Base-by-base conservation (phyloP, 2,329 filamentous ascomycete species). In the Dendrostoma leiphaemia region DNA sequence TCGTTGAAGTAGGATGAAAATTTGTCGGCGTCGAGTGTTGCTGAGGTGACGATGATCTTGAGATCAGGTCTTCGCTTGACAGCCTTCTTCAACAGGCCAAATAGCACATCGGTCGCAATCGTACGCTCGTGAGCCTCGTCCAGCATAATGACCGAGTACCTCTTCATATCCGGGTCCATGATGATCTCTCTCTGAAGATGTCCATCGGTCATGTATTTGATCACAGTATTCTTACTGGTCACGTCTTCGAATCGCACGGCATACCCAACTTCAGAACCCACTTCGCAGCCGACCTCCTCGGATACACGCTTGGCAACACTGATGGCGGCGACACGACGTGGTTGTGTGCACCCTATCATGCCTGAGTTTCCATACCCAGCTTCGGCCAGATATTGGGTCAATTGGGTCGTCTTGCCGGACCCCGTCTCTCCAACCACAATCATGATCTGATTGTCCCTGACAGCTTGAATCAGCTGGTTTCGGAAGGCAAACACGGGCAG, bases 201-300 rank as follows among this genome's bases (percentile, higher is more conserved):
- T 71, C 94, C 94, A 65, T 99, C 94, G 15, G 94, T 99, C 93
- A 99, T 97, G 75, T 99, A 99, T 75, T 99, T 99, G 76, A 99
- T 96, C 66, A 87, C 90, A 1, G 94, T 99, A 17, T 86, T 81
- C 2, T 90, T 85, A 60, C 87, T 90, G 0, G 93, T 97, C 68
- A 87, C 89, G 72, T 99, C 94, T 67, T 99, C 94, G 67, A 99
- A 99, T 68, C 94, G 90, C 67, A 99, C 96, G 7, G 90, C 96
- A 69, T 99, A 99, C 51, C 94, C 94, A 59, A 99, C 93, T 68
- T 97, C 92, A 53, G 92, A 85, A 31, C 94, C 94, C 12, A 97
- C 80, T 60, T 87, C 82, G 63, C 93, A 97, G 15, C 94, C 93
- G 56, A 97, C 91, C 74, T 99, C 94, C 67, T 97, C 91, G 1